phyloP scores from a whole-genome alignment of 2,329 filamentous ascomycete species.

The Fonsecaea nubica region DNA sequence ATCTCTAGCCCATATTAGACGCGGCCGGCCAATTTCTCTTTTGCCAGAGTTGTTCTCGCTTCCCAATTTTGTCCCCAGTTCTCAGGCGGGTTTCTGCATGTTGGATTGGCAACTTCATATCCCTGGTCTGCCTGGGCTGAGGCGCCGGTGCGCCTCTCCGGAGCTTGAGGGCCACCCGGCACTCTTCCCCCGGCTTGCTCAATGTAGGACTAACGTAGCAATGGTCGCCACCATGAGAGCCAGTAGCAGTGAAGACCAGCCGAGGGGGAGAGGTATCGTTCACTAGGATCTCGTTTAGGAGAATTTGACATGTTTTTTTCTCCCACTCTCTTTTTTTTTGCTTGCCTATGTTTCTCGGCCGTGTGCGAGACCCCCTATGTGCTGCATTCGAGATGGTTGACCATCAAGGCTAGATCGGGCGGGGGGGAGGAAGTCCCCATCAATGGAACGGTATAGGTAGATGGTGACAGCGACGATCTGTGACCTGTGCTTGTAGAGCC shows the following conservation, averaged over 20 bases:
- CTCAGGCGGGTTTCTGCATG: conserved; percentile 14
- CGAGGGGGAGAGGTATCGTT: conserved; percentile 7
- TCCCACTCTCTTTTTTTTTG: not conserved
- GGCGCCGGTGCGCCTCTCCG: conserved; percentile 15
- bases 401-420: not conserved
- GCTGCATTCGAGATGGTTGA: not conserved
- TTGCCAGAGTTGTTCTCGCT: conserved; percentile 19
- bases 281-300: conserved; percentile 1
- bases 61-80: conserved; percentile 10
- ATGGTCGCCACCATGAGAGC: conserved; percentile 2
- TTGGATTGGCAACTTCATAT: conserved; percentile 15
- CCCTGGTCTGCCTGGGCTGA: conserved; percentile 2
- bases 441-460: not conserved
- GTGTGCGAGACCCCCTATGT: not conserved
- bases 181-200: conserved; percentile 5
- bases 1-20: conserved; percentile 16
- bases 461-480: conserved; percentile 15
- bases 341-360: not conserved
- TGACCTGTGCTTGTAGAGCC: conserved; percentile 1
- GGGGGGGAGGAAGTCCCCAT: not conserved
- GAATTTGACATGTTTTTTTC: conserved; percentile 4
- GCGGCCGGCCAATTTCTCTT: conserved; percentile 24
- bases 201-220: conserved; percentile 9
- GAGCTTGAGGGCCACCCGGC: conserved; percentile 19
- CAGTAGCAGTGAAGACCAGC: not conserved